These are phyloP conservation scores for Lactarius tabidus DNA, from an alignment of 768 basidiomycete species.

Conservation along the genomic window DNA sequence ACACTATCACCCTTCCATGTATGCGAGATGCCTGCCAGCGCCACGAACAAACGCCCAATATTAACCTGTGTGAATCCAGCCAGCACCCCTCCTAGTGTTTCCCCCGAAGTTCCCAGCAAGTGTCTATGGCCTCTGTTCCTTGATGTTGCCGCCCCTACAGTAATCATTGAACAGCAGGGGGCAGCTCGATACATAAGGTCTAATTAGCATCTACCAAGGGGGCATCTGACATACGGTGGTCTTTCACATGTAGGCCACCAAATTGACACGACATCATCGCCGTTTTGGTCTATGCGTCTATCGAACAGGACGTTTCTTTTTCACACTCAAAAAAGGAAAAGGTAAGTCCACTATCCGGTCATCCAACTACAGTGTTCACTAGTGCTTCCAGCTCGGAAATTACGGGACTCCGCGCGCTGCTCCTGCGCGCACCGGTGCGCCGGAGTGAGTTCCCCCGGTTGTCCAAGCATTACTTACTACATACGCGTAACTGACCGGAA, in stretches of 20 bases:
- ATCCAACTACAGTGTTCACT: background rate
- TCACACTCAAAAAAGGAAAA: background rate
- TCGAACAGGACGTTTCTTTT: background rate
- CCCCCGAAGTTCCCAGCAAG: background rate
- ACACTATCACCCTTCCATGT: background rate
- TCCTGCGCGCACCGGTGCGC: background rate
- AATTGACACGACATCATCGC: background rate
- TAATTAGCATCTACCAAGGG: background rate
- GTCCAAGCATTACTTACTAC: background rate
- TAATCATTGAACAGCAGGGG: background rate
- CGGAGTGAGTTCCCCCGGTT: background rate
- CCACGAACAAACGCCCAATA: background rate
- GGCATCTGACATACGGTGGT: background rate
- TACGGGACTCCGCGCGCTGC: background rate
- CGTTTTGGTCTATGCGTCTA: background rate
- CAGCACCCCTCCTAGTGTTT: no score
- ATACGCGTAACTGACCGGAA: background rate
- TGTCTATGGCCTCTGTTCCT: slow-evolving; percentile 1
- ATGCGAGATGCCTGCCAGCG: background rate
- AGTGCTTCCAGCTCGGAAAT: background rate
- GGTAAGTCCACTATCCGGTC: background rate
- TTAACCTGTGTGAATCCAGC: background rate
- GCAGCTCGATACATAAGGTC: background rate
- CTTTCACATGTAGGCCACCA: background rate
- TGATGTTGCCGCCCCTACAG: background rate